Percentiles rank a stretch among this genome's conserved stretches.
Conservation (phyloP, 2,329 filamentous ascomycete genomes). For the Diaporthe helianthi region DNA sequence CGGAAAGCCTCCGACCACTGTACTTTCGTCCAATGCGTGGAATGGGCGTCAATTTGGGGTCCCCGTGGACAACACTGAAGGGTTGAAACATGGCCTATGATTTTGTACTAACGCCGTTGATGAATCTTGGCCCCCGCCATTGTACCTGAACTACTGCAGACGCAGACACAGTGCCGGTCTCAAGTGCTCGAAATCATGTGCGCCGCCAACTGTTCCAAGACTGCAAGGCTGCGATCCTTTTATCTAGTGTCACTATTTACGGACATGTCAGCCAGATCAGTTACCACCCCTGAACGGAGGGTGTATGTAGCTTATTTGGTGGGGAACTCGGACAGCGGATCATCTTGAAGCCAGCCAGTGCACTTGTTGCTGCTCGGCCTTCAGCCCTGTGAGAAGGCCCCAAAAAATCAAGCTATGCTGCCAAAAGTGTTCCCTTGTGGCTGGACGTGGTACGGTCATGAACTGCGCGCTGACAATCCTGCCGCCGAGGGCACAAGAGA, state of each 20-base stretch:
- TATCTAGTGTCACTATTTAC: not conserved
- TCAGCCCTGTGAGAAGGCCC: slow-evolving; percentile 21
- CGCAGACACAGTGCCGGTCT: slow-evolving; percentile 6
- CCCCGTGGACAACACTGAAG: slow-evolving; percentile 10
- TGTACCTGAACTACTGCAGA: slow-evolving; percentile 29
- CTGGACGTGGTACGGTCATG: not conserved
- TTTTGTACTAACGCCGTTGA: slow-evolving; percentile 10
- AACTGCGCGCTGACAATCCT: not conserved
- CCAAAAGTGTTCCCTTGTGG: not conserved
- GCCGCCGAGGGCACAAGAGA: not conserved
- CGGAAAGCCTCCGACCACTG: slow-evolving; percentile 22
- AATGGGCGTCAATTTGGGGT: slow-evolving; percentile 12
- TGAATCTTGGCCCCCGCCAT: not conserved
- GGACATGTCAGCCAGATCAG: not conserved
- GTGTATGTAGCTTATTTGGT: slow-evolving; percentile 21
- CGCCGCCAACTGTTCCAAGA: not conserved
- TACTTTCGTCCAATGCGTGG: slow-evolving; percentile 24
- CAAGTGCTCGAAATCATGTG: too few relatives aligned
- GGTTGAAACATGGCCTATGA: slow-evolving; percentile 32
- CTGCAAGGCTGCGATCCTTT: slow-evolving; percentile 9
- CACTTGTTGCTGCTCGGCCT: slow-evolving; percentile 16
- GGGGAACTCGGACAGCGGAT: not conserved
- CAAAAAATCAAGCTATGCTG: not conserved
- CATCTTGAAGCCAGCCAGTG: not conserved
- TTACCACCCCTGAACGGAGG: not conserved